Evolutionary conservation across 2,329 filamentous ascomycete species (phyloP), one percentile per base, ranked within the genome.

Genomic region (Colletotrichum lupini): DNA sequence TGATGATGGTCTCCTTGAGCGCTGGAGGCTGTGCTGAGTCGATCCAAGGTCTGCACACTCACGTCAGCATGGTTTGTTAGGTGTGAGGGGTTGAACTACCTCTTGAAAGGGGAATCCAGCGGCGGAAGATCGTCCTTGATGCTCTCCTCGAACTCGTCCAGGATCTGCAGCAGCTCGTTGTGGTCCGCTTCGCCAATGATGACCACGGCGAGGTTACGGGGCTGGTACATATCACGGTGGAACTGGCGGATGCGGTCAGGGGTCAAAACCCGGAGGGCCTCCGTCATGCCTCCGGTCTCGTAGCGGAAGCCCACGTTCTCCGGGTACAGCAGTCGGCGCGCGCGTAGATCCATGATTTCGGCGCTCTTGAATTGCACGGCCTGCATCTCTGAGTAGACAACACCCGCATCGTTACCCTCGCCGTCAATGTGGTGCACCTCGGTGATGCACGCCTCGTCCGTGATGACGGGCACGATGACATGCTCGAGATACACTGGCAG

Each of bases 341-440:
- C 92, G 76, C 91, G 90, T 70, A 98, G 87, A 76, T 98, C 94
- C 90, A 98, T 98, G 72, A 98, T 90, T 81, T 98, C 95, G 8
- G 88, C 87, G 76, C 93, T 92, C 65, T 91, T 92, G 80, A 97
- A 97, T 80, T 98, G 94, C 2, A 98, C 92, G 28, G 92, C 97
- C 83, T 99, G 97, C 97, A 99, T 99, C 83, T 99, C 97, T 0
- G 96, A 98, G 83, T 99, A 99, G 9, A 99, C 97, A 1, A 98
- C 95, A 75, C 95, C 97, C 55, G 97, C 97, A 87, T 99, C 97
- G 75, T 98, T 93, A 69, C 97, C 97, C 76, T 94, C 91, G 19
- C 95, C 96, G 80, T 99, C 95, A 68, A 99, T 90, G 81, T 99
- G 97, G 85, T 98, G 95, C 1, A 99, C 97, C 82, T 99, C 97